These are phyloP conservation scores for Venturia oleaginea DNA, from an alignment of 2,329 filamentous ascomycete genomes.

Conservation along the genomic window DNA sequence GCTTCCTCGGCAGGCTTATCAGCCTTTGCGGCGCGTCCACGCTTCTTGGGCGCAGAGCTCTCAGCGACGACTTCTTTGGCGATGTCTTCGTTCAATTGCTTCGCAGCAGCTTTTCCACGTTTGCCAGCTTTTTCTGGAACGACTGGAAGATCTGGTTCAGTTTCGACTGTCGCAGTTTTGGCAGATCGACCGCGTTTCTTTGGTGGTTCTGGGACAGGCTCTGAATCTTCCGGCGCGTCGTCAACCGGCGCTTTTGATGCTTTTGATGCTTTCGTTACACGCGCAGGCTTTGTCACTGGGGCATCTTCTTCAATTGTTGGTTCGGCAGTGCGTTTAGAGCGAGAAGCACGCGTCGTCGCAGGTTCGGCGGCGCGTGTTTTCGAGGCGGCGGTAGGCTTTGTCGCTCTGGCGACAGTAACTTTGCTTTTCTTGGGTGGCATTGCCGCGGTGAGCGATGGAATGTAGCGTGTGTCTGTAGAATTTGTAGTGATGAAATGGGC, in stretches of 20 bases:
- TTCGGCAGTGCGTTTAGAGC: conserved; percentile 6
- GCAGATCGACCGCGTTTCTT: conserved; percentile 24
- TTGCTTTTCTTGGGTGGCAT: conserved; percentile 16
- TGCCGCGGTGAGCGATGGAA: background rate
- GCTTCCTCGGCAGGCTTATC: conserved; percentile 13
- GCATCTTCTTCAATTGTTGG: conserved; percentile 5
- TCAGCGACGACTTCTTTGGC: conserved; percentile 1
- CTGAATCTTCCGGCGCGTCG: conserved; percentile 3
- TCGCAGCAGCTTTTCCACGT: conserved; percentile 12
- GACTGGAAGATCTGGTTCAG: conserved; percentile 8
- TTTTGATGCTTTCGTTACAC: background rate
- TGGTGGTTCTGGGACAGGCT: conserved; percentile 13
- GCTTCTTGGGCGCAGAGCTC: conserved; percentile 14
- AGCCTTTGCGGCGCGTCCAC: conserved; percentile 14
- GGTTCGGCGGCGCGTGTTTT: conserved; percentile 5
- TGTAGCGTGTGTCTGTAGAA: background rate
- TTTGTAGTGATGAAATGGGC: background rate
- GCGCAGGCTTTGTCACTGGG: conserved; percentile 9
- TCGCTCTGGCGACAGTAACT: conserved; percentile 9
- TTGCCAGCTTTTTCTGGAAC: conserved; percentile 14
- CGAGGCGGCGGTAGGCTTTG: conserved; percentile 1
- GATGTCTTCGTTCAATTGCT: background rate
- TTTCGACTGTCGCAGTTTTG: conserved; percentile 11
- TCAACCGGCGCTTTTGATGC: background rate
- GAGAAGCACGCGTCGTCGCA: conserved; percentile 4